These are phyloP conservation scores for Scenedesmus sp. DNA, from an alignment of 163 green algal genomes.

Conservation along the genomic window DNA sequence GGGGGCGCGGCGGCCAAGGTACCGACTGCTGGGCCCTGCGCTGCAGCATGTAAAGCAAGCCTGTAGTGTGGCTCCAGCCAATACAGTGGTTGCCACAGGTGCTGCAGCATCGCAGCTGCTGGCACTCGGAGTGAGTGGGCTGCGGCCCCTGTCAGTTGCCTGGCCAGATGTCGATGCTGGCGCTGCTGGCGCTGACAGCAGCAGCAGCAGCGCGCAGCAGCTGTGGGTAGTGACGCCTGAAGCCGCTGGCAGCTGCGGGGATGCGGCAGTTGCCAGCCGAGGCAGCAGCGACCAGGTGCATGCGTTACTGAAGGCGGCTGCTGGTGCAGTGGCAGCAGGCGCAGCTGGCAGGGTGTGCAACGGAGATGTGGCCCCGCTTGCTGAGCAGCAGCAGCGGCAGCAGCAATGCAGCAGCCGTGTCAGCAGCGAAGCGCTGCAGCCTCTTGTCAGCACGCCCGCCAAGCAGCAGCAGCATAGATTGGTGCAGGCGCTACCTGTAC, in stretches of 20 bases:
- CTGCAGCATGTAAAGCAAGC: conserved; percentile 27
- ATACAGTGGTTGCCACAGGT: conserved; percentile 28
- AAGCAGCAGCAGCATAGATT: conserved; percentile 28
- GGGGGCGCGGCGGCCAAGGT: conserved; percentile 28
- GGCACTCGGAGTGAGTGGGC: not conserved
- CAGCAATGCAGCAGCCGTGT: not conserved
- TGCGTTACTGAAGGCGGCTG: not conserved
- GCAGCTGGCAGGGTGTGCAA: not conserved
- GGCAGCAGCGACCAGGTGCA: conserved; percentile 1
- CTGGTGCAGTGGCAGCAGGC: not conserved
- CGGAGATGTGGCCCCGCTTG: not conserved
- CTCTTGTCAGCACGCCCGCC: not conserved
- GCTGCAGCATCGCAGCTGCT: conserved; percentile 27
- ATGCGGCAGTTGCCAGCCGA: not conserved
- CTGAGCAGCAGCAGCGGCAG: not conserved
- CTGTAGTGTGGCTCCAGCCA: not conserved
- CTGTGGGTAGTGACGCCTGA: conserved; percentile 2
- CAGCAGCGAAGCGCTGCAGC: not conserved
- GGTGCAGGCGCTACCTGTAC: not conserved
- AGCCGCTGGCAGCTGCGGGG: not conserved
- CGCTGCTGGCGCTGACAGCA: not conserved
- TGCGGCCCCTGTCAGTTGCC: not conserved
- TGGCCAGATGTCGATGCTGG: not conserved
- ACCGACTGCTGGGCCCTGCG: conserved; percentile 38
- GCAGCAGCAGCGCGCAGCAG: not conserved